A percentile compares a stretch with the other conserved stretches of the same genome.
Conservation (phyloP, 345 rosid species). For the Eucalyptus curtisii region DNA sequence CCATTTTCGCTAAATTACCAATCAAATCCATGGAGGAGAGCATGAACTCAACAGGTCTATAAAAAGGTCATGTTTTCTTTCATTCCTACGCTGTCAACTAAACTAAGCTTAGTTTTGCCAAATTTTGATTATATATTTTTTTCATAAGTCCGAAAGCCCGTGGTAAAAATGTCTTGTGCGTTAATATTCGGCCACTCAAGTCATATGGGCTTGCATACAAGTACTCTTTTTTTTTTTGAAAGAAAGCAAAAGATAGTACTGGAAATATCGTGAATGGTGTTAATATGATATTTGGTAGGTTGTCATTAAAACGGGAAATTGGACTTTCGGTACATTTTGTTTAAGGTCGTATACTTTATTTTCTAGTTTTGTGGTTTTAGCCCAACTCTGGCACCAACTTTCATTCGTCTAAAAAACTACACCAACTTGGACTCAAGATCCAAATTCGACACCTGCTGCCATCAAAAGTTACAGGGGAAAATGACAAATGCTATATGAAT, state of each 20-base stretch:
- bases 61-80: neutral
- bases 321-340: neutral
- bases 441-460: neutral
- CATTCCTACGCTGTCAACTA: neutral
- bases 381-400: neutral
- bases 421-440: neutral
- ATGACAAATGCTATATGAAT: fast-evolving
- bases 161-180: neutral
- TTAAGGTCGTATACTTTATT: neutral
- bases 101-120: neutral
- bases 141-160: neutral
- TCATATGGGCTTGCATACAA: neutral
- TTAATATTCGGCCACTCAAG: neutral
- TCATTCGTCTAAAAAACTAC: neutral
- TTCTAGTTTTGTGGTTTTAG: neutral
- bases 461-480: neutral
- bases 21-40: neutral
- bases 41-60: neutral
- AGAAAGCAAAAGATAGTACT: neutral
- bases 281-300: neutral
- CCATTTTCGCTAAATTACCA: neutral
- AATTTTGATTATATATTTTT: neutral
- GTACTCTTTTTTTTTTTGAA: neutral
- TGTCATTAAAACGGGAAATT: neutral
- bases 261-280: neutral